Evolutionary conservation across 441 rosid genomes (phyloP).

Genomic region (Bocquillonia castaneifolia): DNA sequence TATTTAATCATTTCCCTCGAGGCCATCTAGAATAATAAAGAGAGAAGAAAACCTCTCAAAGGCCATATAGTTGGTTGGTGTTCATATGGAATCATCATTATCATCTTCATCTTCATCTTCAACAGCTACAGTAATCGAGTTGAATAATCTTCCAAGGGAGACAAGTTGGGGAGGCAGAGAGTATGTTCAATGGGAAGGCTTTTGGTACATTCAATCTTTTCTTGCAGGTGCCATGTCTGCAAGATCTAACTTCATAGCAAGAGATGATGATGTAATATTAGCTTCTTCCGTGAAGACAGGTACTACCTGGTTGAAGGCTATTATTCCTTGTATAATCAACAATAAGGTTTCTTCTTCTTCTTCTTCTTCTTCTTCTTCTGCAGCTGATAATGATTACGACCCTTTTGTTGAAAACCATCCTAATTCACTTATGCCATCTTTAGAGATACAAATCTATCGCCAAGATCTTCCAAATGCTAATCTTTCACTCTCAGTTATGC

Average conservation of each 20-base stretch:
- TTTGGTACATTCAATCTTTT: background rate
- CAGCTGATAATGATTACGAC: slow-evolving; percentile 7
- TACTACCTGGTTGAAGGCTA: slow-evolving; percentile 29
- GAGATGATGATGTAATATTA: slow-evolving; percentile 18
- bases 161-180: background rate
- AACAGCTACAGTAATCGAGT: background rate
- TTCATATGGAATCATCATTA: background rate
- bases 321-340: slow-evolving; percentile 22
- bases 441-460: slow-evolving; percentile 6
- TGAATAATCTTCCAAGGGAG: slow-evolving; percentile 2
- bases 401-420: slow-evolving; percentile 25
- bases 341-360: no score
- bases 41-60: no score
- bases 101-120: background rate
- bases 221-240: slow-evolving; percentile 4
- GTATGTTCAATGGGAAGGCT: slow-evolving; percentile 19
- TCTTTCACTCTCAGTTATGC: slow-evolving; percentile 14
- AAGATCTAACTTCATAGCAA: slow-evolving; percentile 9
- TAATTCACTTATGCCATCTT: slow-evolving; percentile 28
- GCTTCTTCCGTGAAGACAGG: slow-evolving; percentile 28
- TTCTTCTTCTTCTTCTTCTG: no score
- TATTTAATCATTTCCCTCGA: no score
- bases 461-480: background rate
- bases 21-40: no score
- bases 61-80: no score